Evolutionary conservation across 257 asterid genomes (phyloP).

Genomic region (Linderniella brevidens): DNA sequence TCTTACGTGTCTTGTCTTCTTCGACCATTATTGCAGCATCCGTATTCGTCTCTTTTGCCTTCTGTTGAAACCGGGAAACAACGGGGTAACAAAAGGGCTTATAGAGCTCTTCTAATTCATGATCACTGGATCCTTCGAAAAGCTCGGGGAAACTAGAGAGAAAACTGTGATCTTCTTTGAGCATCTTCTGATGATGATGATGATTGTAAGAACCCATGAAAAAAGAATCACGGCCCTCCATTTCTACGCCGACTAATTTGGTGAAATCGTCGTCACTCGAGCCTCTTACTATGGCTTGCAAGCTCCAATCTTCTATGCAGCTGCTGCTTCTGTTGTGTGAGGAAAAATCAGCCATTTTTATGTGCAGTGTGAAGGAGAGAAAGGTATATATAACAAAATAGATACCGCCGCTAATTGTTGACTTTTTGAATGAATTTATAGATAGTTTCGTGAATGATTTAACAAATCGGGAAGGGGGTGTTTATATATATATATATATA

Average conservation of each 20-base stretch:
- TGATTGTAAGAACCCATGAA: constrained; percentile 5
- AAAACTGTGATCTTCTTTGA: constrained; percentile 11
- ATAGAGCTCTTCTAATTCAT: constrained; percentile 52
- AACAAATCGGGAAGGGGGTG: constrained; percentile 15
- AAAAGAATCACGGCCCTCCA: constrained; percentile 7
- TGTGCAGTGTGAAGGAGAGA: too few species aligned
- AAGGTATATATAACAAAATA: too few species aligned
- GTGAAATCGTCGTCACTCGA: constrained; percentile 26
- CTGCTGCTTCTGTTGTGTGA: neutral
- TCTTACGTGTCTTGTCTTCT: neutral
- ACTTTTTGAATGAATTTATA: too few species aligned
- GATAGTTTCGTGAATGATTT: too few species aligned
- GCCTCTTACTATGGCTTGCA: constrained; percentile 44
- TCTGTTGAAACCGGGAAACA: neutral
- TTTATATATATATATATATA: neutral
- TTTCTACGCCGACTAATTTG: constrained; percentile 11
- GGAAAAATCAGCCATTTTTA: too few species aligned
- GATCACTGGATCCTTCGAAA: constrained; percentile 16
- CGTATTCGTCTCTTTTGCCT: neutral
- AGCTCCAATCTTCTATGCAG: constrained; percentile 44
- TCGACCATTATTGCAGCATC: neutral
- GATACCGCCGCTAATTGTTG: too few species aligned
- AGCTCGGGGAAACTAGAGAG: constrained; percentile 18
- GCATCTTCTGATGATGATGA: too few species aligned
- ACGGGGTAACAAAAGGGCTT: constrained; percentile 55